Conservation (phyloP, 73 alveolate genomes). For the Loxodes magnus region DNA sequence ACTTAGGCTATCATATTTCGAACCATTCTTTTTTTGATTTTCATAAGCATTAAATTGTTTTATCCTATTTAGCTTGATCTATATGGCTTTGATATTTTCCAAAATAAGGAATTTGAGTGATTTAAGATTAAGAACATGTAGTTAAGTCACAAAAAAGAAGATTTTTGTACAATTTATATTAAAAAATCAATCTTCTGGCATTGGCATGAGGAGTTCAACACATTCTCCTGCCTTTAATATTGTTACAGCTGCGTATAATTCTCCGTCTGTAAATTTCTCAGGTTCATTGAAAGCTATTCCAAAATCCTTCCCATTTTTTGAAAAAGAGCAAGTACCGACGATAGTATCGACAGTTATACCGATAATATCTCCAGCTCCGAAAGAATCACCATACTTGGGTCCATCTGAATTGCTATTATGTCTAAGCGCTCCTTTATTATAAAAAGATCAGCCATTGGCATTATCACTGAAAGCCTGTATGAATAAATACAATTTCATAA, state of each 20-base stretch:
- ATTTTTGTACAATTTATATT: too few species aligned
- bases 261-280: conserved; percentile 4
- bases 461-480: conserved; percentile 21
- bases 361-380: conserved; percentile 2
- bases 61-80: too few species aligned
- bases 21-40: too few species aligned
- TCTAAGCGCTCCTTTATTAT: conserved; percentile 16
- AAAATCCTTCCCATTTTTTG: conserved; percentile 18
- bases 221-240: too few species aligned
- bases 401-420: conserved; percentile 20
- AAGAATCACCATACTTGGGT: conserved; percentile 15
- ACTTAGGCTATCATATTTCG: too few species aligned
- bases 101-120: too few species aligned
- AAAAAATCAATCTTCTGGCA: conserved; percentile 38
- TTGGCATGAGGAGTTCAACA: conserved; percentile 16
- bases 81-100: too few species aligned
- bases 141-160: too few species aligned
- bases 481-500: too few species aligned
- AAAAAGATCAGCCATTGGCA: conserved; percentile 18
- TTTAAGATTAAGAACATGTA: too few species aligned
- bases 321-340: conserved; percentile 16
- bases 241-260: conserved; percentile 14
- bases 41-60: too few species aligned
- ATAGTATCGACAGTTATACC: conserved; percentile 18
- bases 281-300: conserved; percentile 14